A percentile compares a stretch with the other conserved stretches of the same genome.
These are phyloP conservation scores for Suhomyces canberraensis DNA, from an alignment of 805 yeast genomes.

Conservation along the genomic window DNA sequence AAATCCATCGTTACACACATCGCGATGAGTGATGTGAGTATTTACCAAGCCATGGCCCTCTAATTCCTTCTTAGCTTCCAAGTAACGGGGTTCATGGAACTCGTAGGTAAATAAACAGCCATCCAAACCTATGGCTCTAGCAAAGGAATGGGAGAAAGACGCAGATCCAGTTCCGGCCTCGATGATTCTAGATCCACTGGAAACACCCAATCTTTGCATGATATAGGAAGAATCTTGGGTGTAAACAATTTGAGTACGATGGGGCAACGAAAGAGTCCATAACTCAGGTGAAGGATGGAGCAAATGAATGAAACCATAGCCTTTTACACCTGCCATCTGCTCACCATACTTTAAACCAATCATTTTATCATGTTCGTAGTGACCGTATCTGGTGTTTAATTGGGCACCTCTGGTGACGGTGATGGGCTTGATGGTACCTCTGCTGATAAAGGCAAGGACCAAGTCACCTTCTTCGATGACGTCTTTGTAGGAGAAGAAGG, in stretches of 20 bases:
- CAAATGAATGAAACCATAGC: constrained; percentile 81
- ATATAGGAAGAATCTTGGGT: constrained; percentile 94
- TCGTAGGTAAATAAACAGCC: constrained; percentile 84
- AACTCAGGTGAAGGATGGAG: constrained; percentile 91
- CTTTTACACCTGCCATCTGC: constrained; percentile 73
- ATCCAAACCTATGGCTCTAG: constrained; percentile 61
- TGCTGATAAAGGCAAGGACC: constrained; percentile 79
- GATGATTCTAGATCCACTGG: constrained; percentile 73
- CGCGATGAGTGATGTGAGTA: constrained; percentile 79
- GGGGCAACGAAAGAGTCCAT: constrained; percentile 96
- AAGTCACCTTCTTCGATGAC: constrained; percentile 81
- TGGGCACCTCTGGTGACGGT: constrained; percentile 54
- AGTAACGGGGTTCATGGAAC: constrained; percentile 80
- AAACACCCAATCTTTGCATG: constrained; percentile 72
- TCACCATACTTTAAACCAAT: constrained; percentile 80
- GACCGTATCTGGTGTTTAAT: constrained; percentile 85
- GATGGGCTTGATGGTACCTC: constrained; percentile 77
- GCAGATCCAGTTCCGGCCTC: constrained; percentile 99
- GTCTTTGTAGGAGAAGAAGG: constrained; percentile 60
- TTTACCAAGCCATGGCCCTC: constrained; percentile 63
- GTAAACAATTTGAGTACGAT: constrained; percentile 95
- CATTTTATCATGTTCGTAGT: constrained; percentile 81
- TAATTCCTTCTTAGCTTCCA: constrained; percentile 78
- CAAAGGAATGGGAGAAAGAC: constrained; percentile 88
- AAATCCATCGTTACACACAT: constrained; percentile 89